Evolutionary conservation across 805 yeast species (phyloP).

Genomic region (Ogataea trehaloabstinens): DNA sequence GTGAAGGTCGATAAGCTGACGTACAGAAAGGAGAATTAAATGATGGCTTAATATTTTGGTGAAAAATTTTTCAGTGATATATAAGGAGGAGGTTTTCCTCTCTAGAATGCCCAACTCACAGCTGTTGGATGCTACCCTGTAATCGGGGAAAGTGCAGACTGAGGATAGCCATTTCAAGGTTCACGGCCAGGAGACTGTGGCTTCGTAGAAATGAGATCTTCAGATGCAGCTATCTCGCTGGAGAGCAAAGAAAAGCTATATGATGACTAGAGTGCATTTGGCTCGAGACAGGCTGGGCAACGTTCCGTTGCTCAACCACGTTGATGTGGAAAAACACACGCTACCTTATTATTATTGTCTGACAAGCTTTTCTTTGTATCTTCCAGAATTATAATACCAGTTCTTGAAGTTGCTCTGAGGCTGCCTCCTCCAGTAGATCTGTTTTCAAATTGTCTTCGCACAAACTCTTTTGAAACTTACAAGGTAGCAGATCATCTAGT

Average conservation of each 20-base stretch:
- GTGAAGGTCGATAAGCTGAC: slow-evolving; percentile 88
- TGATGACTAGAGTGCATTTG: slow-evolving; percentile 99
- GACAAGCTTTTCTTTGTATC: slow-evolving; percentile 31
- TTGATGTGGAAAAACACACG: slow-evolving; percentile 98
- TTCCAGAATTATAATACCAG: slow-evolving; percentile 5
- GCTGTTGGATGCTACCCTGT: slow-evolving; percentile 1
- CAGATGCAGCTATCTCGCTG: background rate
- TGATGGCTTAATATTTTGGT: background rate
- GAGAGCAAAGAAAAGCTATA: slow-evolving; percentile 20
- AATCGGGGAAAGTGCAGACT: no score
- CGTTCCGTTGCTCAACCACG: slow-evolving; percentile 40
- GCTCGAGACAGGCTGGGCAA: slow-evolving; percentile 77
- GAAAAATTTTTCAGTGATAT: background rate
- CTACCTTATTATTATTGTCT: slow-evolving; percentile 84
- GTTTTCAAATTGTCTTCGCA: slow-evolving; percentile 55
- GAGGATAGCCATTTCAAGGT: slow-evolving; percentile 4
- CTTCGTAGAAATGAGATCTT: slow-evolving; percentile 6
- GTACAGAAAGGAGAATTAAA: slow-evolving; percentile 47
- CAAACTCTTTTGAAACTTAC: slow-evolving; percentile 46
- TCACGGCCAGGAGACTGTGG: slow-evolving; percentile 13
- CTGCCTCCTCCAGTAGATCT: slow-evolving; percentile 42
- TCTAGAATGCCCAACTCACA: no score
- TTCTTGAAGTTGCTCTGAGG: slow-evolving; percentile 9
- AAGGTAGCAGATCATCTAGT: slow-evolving; percentile 61
- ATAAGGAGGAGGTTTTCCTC: background rate